Evolutionary conservation across 768 basidiomycete genomes (phyloP).

Genomic region (Rubroboletus satanas): DNA sequence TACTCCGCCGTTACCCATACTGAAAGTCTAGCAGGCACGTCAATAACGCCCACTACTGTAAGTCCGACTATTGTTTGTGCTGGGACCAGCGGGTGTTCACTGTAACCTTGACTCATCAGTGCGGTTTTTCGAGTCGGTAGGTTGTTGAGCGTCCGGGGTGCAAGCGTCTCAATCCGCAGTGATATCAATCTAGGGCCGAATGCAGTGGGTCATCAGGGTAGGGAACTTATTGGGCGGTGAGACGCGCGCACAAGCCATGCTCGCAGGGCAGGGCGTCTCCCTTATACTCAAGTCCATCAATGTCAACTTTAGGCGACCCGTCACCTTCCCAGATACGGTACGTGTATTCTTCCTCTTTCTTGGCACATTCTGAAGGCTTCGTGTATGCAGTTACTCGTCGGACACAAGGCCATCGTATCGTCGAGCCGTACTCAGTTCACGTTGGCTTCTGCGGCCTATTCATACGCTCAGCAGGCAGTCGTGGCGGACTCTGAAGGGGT

Average conservation of each 20-base stretch:
- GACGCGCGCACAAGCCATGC: slow-evolving; percentile 50
- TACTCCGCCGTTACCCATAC: not conserved
- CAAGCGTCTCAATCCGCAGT: not conserved
- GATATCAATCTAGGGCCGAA: slow-evolving; percentile 49
- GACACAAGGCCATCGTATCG: slow-evolving; percentile 48
- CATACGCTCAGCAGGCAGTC: slow-evolving; percentile 55
- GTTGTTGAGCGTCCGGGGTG: not conserved
- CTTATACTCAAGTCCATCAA: slow-evolving; percentile 70
- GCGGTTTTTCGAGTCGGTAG: slow-evolving; percentile 67
- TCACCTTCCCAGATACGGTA: slow-evolving; percentile 75
- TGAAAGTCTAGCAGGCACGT: slow-evolving; percentile 52
- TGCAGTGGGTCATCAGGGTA: slow-evolving; percentile 60
- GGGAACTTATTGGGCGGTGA: slow-evolving; percentile 60
- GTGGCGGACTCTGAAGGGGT: slow-evolving; percentile 64
- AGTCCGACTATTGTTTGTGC: slow-evolving; percentile 6
- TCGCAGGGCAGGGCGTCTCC: slow-evolving; percentile 62
- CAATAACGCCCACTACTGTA: slow-evolving; percentile 73
- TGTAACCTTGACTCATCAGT: slow-evolving; percentile 35
- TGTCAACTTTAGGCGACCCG: slow-evolving; percentile 65
- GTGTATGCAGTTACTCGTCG: slow-evolving; percentile 52
- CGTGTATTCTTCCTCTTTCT: slow-evolving; percentile 21
- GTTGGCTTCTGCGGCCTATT: slow-evolving; percentile 56
- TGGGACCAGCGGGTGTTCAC: not conserved
- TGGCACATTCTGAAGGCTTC: not conserved
- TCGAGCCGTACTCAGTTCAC: slow-evolving; percentile 44